A percentile compares a stretch with the other conserved stretches of the same genome.
phyloP scores from a whole-genome alignment of 2,329 filamentous ascomycete genomes.

The Fusarium drepaniforme region DNA sequence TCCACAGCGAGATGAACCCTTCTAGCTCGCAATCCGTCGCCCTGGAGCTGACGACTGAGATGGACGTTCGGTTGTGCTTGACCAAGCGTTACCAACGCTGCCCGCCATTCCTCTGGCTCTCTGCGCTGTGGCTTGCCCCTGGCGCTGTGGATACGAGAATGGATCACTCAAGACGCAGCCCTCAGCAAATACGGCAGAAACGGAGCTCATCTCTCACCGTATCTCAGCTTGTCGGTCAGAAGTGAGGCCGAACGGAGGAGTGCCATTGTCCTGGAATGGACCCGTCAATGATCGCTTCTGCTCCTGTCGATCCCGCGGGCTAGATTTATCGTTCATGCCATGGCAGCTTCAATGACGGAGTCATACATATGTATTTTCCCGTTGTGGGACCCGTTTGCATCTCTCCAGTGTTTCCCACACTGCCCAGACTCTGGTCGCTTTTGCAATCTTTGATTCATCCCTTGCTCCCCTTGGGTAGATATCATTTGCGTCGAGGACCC shows the following conservation, averaged over 20 bases:
- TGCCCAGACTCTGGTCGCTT: slow-evolving; percentile 10
- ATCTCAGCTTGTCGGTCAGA: slow-evolving; percentile 3
- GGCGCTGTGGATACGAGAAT: slow-evolving; percentile 29
- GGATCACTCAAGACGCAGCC: slow-evolving; percentile 21
- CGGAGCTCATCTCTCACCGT: slow-evolving; percentile 2
- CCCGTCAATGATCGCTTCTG: slow-evolving; percentile 23
- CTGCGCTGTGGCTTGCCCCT: slow-evolving; percentile 18
- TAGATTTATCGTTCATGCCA: slow-evolving; percentile 21
- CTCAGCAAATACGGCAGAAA: slow-evolving; percentile 14
- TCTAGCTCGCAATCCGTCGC: slow-evolving; percentile 30
- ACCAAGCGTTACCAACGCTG: background rate
- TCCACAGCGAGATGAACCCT: slow-evolving; percentile 37
- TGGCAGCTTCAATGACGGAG: slow-evolving; percentile 17
- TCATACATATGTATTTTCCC: slow-evolving; percentile 18
- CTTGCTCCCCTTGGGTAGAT: background rate
- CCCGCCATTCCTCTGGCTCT: slow-evolving; percentile 21
- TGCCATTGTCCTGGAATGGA: slow-evolving; percentile 24
- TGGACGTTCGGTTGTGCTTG: background rate
- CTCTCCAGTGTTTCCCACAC: slow-evolving; percentile 6
- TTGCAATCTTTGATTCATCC: slow-evolving; percentile 10
- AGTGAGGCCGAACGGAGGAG: slow-evolving; percentile 1
- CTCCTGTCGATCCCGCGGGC: slow-evolving; percentile 42
- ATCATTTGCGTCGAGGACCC: background rate
- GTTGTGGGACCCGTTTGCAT: slow-evolving; percentile 19
- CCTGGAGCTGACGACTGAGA: slow-evolving; percentile 12